These are phyloP conservation scores for Trichoderma gamsii DNA, from an alignment of 495 filamentous ascomycete species.

Conservation along the genomic window DNA sequence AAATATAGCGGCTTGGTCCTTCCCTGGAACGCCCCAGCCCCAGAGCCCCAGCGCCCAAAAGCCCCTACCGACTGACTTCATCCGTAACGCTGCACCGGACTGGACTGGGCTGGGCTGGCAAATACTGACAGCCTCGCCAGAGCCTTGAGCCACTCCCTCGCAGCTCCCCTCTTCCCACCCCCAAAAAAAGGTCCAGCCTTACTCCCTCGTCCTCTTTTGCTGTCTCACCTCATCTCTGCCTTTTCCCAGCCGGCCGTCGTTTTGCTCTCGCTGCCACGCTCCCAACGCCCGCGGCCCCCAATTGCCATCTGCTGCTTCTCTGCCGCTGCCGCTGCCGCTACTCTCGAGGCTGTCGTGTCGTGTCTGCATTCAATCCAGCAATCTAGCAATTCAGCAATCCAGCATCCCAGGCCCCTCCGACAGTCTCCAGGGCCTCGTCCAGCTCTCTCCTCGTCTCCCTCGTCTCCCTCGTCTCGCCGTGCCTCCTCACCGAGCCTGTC, in stretches of 20 bases:
- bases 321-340: background rate
- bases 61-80: background rate
- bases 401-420: background rate
- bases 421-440: background rate
- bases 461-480: background rate
- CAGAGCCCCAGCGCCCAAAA: background rate
- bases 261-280: background rate
- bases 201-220: background rate
- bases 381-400: background rate
- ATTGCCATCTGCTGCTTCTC: background rate
- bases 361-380: background rate
- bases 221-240: slow-evolving; percentile 14
- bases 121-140: slow-evolving; percentile 8
- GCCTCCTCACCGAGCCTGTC: slow-evolving; percentile 4
- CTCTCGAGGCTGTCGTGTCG: background rate
- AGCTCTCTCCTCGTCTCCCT: background rate
- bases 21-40: background rate
- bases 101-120: background rate
- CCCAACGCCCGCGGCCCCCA: background rate
- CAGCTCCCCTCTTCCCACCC: background rate
- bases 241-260: slow-evolving; percentile 8
- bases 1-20: slow-evolving; percentile 9
- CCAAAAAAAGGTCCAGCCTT: background rate
- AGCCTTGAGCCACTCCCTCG: background rate
- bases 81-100: background rate